These are phyloP conservation scores for Ceratocystis colombiana DNA, from an alignment of 2,329 filamentous ascomycete species.

Conservation along the genomic window DNA sequence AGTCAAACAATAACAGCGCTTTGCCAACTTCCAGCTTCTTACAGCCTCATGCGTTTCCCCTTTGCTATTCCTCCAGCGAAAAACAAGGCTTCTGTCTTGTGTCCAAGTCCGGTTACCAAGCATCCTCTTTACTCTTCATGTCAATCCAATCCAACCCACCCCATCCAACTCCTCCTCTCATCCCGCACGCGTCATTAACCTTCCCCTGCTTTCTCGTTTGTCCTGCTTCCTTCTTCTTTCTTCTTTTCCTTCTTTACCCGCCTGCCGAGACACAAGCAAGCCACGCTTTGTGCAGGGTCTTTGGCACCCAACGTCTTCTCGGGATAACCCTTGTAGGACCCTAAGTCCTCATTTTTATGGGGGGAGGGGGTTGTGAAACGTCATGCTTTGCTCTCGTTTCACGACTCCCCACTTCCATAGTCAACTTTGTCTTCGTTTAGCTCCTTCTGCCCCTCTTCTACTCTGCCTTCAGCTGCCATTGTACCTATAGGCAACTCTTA, in stretches of 20 bases:
- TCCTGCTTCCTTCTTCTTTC: neutral
- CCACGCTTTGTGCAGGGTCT: neutral
- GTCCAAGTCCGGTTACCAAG: no score
- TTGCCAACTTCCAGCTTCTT: no score
- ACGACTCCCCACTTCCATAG: neutral
- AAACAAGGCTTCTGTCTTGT: no score
- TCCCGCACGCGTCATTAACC: neutral
- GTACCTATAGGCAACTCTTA: neutral
- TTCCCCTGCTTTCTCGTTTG: neutral
- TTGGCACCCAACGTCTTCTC: neutral
- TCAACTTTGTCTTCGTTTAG: no score
- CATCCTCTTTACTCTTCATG: no score
- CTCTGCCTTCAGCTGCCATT: neutral
- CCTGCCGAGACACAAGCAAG: slow-evolving; percentile 2
- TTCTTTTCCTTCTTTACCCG: neutral
- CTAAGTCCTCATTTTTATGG: neutral
- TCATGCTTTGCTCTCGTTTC: neutral
- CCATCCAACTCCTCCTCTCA: neutral
- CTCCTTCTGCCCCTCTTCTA: neutral
- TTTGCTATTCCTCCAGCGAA: no score
- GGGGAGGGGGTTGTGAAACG: neutral
- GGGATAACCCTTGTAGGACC: neutral
- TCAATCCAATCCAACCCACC: neutral
- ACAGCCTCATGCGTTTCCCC: no score
- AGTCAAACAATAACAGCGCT: no score